phyloP scores from a whole-genome alignment of 2,329 filamentous ascomycete species.

The Ophiostoma tasmaniense region DNA sequence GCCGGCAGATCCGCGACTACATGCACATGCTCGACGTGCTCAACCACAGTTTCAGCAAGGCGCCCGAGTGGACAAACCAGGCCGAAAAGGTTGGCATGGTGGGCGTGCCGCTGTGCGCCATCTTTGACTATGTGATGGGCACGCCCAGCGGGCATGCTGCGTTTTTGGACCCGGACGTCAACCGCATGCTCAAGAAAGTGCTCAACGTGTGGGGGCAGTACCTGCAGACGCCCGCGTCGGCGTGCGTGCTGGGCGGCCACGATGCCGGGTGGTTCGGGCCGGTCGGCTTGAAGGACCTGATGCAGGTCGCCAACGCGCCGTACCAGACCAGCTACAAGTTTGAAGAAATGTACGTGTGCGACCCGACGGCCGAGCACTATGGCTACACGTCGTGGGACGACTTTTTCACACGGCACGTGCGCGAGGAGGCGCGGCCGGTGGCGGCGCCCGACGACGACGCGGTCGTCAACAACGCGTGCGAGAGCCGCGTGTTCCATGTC shows the following conservation, averaged over 20 bases:
- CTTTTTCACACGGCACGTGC: conserved; percentile 57
- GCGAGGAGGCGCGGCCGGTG: conserved; percentile 47
- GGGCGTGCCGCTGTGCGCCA: conserved; percentile 44
- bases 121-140: conserved; percentile 50
- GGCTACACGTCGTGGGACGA: conserved; percentile 60
- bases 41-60: conserved; percentile 48
- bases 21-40: conserved; percentile 57
- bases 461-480: conserved; percentile 55
- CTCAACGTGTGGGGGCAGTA: conserved; percentile 51
- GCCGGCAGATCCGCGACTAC: conserved; percentile 56
- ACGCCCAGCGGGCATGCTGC: conserved; percentile 46
- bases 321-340: conserved; percentile 38
- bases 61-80: conserved; percentile 45
- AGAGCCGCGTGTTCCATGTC: conserved; percentile 51
- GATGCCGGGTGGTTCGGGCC: conserved; percentile 47
- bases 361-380: conserved; percentile 43
- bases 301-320: conserved; percentile 43
- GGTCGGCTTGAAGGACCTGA: conserved; percentile 39
- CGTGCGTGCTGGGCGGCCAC: conserved; percentile 38
- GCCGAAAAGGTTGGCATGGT: conserved; percentile 44
- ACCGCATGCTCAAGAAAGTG: conserved; percentile 44
- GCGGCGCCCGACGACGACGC: conserved; percentile 44
- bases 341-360: conserved; percentile 53
- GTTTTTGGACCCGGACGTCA: conserved; percentile 48
- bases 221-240: conserved; percentile 45